Evolutionary conservation across 805 yeast genomes (phyloP).

Genomic region (Isabelozyma heimii): DNA sequence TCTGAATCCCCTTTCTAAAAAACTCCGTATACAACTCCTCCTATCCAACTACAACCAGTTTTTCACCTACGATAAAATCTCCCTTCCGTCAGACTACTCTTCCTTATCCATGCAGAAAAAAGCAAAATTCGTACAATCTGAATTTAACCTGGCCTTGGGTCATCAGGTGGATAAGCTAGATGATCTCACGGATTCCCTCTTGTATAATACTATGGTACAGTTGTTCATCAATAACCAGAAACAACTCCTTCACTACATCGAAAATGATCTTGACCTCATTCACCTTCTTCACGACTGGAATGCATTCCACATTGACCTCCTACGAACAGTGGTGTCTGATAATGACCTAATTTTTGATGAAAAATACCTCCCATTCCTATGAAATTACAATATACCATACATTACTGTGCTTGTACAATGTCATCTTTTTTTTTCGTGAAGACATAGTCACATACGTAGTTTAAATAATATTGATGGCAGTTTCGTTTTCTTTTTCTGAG

Average conservation of each 20-base stretch:
- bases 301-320: slow-evolving; percentile 13
- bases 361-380: background rate
- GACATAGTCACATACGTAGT: too few species aligned
- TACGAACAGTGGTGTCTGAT: slow-evolving; percentile 10
- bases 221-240: slow-evolving; percentile 17
- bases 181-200: slow-evolving; percentile 39
- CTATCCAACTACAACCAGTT: background rate
- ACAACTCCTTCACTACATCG: slow-evolving; percentile 11
- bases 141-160: slow-evolving; percentile 1
- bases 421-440: too few species aligned
- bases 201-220: slow-evolving; percentile 30
- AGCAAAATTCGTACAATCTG: background rate
- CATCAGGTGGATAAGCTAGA: slow-evolving; percentile 24
- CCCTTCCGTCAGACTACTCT: background rate
- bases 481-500: slow-evolving; percentile 11
- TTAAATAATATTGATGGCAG: background rate
- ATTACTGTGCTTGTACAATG: background rate
- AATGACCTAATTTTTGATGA: slow-evolving; percentile 8
- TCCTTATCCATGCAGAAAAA: background rate
- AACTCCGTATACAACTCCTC: slow-evolving; percentile 11
- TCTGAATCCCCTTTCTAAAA: slow-evolving; percentile 5
- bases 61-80: background rate
- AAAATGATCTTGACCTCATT: slow-evolving; percentile 15
- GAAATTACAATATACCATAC: too few species aligned
- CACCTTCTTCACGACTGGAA: slow-evolving; percentile 21